Base-by-base conservation (phyloP, 192 early-diverging fungal genomes). In the Gaertneriomyces semiglobifer region DNA sequence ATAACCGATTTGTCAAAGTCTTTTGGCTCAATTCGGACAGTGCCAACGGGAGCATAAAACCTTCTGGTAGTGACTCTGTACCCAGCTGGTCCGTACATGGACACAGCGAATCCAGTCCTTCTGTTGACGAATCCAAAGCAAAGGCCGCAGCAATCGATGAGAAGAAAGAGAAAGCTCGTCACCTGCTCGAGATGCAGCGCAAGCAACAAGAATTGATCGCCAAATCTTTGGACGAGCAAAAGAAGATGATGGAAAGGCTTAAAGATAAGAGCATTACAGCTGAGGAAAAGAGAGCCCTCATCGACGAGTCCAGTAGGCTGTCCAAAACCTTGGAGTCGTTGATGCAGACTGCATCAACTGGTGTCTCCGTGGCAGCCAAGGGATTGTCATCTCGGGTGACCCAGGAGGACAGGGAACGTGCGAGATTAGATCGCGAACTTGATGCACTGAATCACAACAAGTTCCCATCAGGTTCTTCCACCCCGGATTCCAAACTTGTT, bases 1-100 rank as follows among this genome's bases (percentile, higher is more conserved):
- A 80, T 16, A 93, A 93, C 70, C 84, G 92, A 19, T 93, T 93
- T 65, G 91, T 93, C 52, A 90, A 89, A 62, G 85, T 93, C n/a
- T 93, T 83, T 70, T 93, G 89, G 88, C 74, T 25, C 41, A 44
- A 50, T 39, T 44, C 71, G 16, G 66, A 74, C 12, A 10, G 39
- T 19, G 18, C 14, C 2, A 33, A 33, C 25, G 25, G 25, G 25
- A 33, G 25, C 2, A 33, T 33, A 33, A 33, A 33, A 33, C 25
- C 25, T 33, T 33, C 25, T 33, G 25, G 25, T 33, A 33, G 25
- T 33, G 25, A 33, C 1, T 33, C 25, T 33, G 25, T 33, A 33
- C 25, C 25, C 25, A 33, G 25, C 25, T 33, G 25, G 25, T 33
- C 25, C 25, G 0, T 33, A 33, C 25, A 33, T 33, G 25, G 25